phyloP scores from a whole-genome alignment of 257 asterid species.

The Solanum chaucha region DNA sequence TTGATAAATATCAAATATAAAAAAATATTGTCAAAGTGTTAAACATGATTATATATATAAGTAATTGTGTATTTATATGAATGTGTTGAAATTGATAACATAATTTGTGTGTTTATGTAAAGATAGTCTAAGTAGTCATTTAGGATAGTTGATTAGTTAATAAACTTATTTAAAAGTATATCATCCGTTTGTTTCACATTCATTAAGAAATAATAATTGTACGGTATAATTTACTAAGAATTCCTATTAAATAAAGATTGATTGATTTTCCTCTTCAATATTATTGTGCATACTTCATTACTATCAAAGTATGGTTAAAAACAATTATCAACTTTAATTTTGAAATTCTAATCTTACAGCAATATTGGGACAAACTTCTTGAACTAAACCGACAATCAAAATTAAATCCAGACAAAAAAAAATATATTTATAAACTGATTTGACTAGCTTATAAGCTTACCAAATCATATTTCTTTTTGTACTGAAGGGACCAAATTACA shows the following conservation, averaged over 20 bases:
- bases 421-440: not conserved
- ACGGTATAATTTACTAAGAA: not conserved
- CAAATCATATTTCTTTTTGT: not conserved
- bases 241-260: not conserved
- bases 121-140: not conserved
- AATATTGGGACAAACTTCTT: not conserved
- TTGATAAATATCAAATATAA: not conserved
- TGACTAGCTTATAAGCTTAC: not conserved
- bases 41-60: not conserved
- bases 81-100: not conserved
- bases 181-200: no score
- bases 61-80: not conserved
- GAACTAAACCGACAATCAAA: not conserved
- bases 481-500: not conserved
- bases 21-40: not conserved
- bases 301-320: not conserved
- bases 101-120: not conserved
- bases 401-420: not conserved
- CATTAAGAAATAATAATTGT: not conserved
- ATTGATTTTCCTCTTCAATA: not conserved
- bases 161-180: no score
- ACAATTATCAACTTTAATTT: not conserved
- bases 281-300: not conserved
- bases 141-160: no score
- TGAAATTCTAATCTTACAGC: not conserved